phyloP scores from a whole-genome alignment of 208 protist species.

The Leishmania amazonensis region DNA sequence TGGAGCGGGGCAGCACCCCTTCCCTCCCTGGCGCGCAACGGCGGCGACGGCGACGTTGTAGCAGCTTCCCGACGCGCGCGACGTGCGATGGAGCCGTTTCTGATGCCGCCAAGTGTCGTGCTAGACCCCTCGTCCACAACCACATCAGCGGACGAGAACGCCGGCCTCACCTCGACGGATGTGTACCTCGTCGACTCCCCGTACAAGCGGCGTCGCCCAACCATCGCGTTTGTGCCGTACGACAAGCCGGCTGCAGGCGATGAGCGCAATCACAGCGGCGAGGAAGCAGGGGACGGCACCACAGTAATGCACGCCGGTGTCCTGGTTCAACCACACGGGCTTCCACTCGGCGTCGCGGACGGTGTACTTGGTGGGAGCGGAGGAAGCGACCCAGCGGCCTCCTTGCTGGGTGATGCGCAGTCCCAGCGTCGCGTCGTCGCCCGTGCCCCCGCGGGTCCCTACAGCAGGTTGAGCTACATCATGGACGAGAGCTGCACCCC shows the following conservation, averaged over 20 bases:
- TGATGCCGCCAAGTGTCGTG: background rate
- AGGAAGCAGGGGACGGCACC: background rate
- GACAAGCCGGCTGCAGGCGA: conserved; percentile 36
- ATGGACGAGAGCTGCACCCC: conserved; percentile 46
- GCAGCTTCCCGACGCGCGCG: background rate
- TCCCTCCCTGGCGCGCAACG: background rate
- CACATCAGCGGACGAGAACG: conserved; percentile 1
- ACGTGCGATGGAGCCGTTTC: conserved; percentile 2
- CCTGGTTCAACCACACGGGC: conserved; percentile 10
- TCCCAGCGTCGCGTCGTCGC: conserved; percentile 3
- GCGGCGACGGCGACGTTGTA: background rate
- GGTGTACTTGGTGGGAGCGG: conserved; percentile 26
- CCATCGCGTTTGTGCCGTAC: conserved; percentile 45
- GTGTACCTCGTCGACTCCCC: conserved; percentile 49
- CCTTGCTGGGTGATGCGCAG: background rate
- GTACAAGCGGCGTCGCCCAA: conserved; percentile 46
- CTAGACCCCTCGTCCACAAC: background rate
- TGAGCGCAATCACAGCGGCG: background rate
- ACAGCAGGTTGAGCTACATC: conserved; percentile 40
- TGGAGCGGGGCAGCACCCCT: background rate
- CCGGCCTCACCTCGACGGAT: conserved; percentile 1
- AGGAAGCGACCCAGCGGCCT: background rate
- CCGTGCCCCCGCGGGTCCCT: conserved; percentile 4
- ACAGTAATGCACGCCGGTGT: background rate
- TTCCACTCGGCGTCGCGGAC: background rate